Evolutionary conservation across 345 rosid species (phyloP).

Genomic region (Passiflora organensis): DNA sequence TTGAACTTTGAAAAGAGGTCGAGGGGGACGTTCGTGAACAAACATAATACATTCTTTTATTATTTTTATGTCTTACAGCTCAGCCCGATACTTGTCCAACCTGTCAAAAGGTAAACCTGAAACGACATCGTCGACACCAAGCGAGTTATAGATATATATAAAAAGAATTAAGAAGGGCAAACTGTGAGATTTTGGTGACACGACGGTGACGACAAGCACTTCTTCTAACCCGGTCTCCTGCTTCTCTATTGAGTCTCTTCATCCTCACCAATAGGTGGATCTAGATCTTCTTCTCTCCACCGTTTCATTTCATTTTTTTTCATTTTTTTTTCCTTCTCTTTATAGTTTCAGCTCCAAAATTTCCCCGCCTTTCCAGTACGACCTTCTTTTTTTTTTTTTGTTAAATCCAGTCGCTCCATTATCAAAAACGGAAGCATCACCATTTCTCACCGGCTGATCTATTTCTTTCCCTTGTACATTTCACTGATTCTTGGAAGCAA

Average conservation of each 20-base stretch:
- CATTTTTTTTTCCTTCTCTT: not conserved
- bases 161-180: no score
- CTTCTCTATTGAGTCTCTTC: no score
- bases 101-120: not conserved
- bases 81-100: no score
- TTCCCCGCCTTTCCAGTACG: not conserved
- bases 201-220: not conserved
- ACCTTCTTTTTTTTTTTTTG: no score
- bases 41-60: no score
- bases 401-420: not conserved
- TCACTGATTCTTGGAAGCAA: not conserved
- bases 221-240: no score
- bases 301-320: not conserved
- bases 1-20: no score
- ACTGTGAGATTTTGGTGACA: not conserved
- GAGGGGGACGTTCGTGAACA: no score
- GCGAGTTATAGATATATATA: no score
- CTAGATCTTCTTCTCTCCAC: not conserved
- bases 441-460: conserved; percentile 11
- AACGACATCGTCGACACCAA: not conserved
- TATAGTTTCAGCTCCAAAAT: not conserved
- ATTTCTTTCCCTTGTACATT: not conserved
- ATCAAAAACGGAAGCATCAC: not conserved
- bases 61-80: no score
- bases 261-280: not conserved